phyloP scores from a whole-genome alignment of 805 yeast species.

The Hanseniaspora jakobsenii region DNA sequence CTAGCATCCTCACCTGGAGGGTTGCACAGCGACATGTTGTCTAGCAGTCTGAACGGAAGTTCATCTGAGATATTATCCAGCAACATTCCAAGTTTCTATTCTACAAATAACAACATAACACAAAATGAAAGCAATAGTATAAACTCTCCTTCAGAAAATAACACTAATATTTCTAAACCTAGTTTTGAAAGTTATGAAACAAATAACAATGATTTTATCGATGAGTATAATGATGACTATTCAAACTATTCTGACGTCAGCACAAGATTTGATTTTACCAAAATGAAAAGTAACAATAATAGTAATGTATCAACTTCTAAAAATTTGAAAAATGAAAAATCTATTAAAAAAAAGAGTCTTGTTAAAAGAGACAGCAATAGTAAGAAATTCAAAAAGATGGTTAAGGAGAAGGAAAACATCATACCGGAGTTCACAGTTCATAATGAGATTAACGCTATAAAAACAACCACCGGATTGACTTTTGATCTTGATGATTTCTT shows the following conservation, averaged over 20 bases:
- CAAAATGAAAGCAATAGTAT: not conserved
- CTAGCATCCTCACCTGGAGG: not conserved
- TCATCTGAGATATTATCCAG: not conserved
- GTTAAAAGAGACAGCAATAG: not conserved
- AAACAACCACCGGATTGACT: conserved; percentile 1
- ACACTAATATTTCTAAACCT: not conserved
- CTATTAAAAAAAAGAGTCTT: not conserved
- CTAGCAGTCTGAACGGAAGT: conserved; percentile 1
- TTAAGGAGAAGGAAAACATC: conserved; percentile 13
- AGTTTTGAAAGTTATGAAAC: not conserved
- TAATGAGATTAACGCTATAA: not conserved
- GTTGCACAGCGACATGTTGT: not conserved
- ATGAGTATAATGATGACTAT: not conserved
- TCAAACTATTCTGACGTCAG: conserved; percentile 10
- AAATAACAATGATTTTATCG: not conserved
- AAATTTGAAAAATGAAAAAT: not conserved
- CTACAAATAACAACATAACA: conserved; percentile 5
- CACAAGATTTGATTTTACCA: conserved; percentile 11
- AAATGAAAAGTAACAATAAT: not conserved
- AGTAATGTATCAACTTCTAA: not conserved
- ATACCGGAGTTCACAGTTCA: not conserved
- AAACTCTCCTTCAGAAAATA: too few relatives aligned
- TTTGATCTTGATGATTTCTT: conserved; percentile 5
- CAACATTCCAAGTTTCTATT: not conserved
- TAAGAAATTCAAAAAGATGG: conserved; percentile 1